Base-by-base conservation (phyloP, 1,139 yeast species). In the Eremothecium gossypii region DNA sequence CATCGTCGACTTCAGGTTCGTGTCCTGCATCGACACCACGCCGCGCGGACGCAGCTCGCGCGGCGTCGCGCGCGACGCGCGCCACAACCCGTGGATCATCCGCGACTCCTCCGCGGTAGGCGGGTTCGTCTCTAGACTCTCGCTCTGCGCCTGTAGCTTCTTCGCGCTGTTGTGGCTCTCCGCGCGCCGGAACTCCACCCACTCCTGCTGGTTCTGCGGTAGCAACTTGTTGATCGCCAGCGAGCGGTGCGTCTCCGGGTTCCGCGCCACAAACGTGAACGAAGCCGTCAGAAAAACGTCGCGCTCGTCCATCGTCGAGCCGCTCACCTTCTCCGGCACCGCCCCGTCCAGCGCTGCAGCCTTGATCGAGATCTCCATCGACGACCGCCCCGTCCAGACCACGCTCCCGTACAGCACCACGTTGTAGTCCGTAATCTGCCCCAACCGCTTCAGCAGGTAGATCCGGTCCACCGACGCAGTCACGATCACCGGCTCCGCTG, bases 381-480 rank as follows among this genome's bases (percentile, higher is more conserved):
- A 85, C 1, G 95, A 83, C 47, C 84, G 70, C 43, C 97, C 97
- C 0, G 96, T 86, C 87, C 95, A 89, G 10, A 94, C 82, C 32
- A 86, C 96, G 38, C 79, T 70, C 11, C 97, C 97, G 29, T 93
- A 87, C 49, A 89, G 67, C 26, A 85, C 73, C 55, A 89, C 82
- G 61, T 86, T 85, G 64, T 74, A 81, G 50, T 79, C 76, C 45
- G 73, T 70, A 48, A 87, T 78, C 54, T 82, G 86, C 56, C 86
- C 95, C 36, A 87, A 77, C 49, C 86, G 80, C 60, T 83, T 83
- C 47, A 86, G 77, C 79, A 89, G 81, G 61, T 84, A 84, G 52
- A 89, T 84, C 49, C 96, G 71, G 64, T 89, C 96, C 30, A 89
- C 96, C 11, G 93, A 81, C 1, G 96, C 96, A 10, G 96, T 89